Conservation (phyloP, 1,284 basidiomycete species). For the Apiotrichum mycotoxinovorans region DNA sequence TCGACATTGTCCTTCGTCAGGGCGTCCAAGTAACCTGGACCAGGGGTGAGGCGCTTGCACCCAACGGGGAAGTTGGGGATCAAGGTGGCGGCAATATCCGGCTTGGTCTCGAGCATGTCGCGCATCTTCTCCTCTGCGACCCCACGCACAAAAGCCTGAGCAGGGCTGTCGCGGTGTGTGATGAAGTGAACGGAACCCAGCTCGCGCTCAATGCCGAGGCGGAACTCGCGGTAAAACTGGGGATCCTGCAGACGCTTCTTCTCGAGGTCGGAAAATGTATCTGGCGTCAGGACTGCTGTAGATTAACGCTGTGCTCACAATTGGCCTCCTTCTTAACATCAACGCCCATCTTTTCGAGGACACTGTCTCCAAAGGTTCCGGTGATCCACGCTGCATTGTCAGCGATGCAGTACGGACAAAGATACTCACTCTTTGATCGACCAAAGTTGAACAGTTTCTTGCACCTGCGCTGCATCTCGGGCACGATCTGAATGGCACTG, state of each 20-base stretch:
- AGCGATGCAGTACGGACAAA: neutral
- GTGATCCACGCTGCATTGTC: constrained; percentile 29
- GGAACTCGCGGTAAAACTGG: constrained; percentile 27
- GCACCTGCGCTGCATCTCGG: constrained; percentile 19
- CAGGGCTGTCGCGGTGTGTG: constrained; percentile 19
- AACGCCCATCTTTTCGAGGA: constrained; percentile 10
- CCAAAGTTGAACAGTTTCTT: constrained; percentile 31
- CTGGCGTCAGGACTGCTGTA: neutral
- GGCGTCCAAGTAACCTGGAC: constrained; percentile 43
- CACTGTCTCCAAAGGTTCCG: constrained; percentile 21
- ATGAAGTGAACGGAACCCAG: constrained; percentile 10
- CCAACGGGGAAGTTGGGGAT: constrained; percentile 28
- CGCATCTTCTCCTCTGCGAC: constrained; percentile 24
- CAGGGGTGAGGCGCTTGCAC: constrained; percentile 40
- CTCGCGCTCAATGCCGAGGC: constrained; percentile 23
- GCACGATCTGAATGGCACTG: constrained; percentile 30
- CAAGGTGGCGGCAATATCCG: constrained; percentile 21
- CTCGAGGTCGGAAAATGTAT: constrained; percentile 28
- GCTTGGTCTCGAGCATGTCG: constrained; percentile 16
- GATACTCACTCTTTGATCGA: constrained; percentile 14
- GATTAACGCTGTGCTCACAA: neutral
- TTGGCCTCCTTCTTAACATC: neutral
- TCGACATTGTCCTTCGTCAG: constrained; percentile 32
- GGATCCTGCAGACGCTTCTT: constrained; percentile 19
- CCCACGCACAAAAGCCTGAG: constrained; percentile 13